Conservation (phyloP, 2,329 filamentous ascomycete species). For the Cytospora mali region DNA sequence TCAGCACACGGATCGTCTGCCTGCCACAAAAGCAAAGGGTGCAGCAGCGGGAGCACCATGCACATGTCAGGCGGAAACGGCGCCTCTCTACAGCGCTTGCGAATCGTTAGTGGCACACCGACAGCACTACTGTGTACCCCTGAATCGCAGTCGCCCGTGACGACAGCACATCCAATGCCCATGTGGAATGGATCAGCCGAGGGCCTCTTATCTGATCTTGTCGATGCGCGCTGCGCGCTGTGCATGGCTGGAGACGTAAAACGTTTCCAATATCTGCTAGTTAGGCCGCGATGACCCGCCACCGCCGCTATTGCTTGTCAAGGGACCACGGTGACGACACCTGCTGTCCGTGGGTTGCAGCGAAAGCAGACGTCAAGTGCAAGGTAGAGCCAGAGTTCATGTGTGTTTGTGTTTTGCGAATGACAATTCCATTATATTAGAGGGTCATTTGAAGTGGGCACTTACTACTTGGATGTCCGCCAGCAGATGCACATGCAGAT, state of each 20-base stretch:
- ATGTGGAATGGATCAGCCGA: slow-evolving; percentile 4
- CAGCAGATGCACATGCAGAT: slow-evolving; percentile 5
- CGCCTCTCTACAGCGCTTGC: slow-evolving; percentile 4
- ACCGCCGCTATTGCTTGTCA: background rate
- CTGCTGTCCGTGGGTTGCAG: background rate
- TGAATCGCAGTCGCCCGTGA: slow-evolving; percentile 19
- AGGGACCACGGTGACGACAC: slow-evolving; percentile 1
- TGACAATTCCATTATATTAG: background rate
- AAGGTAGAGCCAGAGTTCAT: background rate
- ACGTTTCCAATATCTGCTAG: slow-evolving; percentile 9
- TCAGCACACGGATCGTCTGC: background rate
- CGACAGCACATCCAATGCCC: slow-evolving; percentile 7
- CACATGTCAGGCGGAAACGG: slow-evolving; percentile 9
- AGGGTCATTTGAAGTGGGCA: background rate
- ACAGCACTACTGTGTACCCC: slow-evolving; percentile 12
- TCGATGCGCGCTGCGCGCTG: slow-evolving; percentile 5
- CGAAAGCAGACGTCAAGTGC: slow-evolving; percentile 1
- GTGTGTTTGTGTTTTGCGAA: background rate
- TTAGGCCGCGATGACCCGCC: background rate
- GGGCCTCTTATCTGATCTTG: slow-evolving; percentile 13
- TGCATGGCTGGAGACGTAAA: background rate
- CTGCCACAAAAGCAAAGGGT: background rate
- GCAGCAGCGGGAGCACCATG: background rate
- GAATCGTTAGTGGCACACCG: slow-evolving; percentile 10
- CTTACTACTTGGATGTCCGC: slow-evolving; percentile 6